Evolutionary conservation across 2,329 filamentous ascomycete species (phyloP), one percentile per base, ranked within the genome.

Genomic region (Aspergillus sergii): DNA sequence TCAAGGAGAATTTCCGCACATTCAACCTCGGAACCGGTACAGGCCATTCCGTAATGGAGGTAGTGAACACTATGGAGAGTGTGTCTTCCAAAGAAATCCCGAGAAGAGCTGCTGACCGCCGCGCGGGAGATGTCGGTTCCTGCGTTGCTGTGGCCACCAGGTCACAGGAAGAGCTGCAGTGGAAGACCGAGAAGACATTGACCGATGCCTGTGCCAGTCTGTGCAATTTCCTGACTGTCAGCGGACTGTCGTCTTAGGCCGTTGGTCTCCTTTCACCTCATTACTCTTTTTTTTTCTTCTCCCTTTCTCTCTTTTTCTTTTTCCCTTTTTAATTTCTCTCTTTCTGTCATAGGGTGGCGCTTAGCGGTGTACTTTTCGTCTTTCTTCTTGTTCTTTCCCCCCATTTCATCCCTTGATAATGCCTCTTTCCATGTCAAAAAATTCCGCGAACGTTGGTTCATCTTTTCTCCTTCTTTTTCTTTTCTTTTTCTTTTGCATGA

Each of bases 161-260:
- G 34, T 76, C 77, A 3, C 64, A 86, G 63, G 80, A 85, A 72
- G 89, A 91, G 76, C 80, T 91, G 53, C 73, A 77, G 61, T 80
- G 74, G 72, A 75, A 77, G 63, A 78, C 77, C 10, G 69, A 78
- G 54, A 78, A 78, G 67, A 71, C 75, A 7, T 60, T 79, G 61
- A 72, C 67, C 43, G 75, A 79, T 66, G 78, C 77, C 9, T 79
- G 78, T 61, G 62, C 66, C 48, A 78, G 75, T 60, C 74, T 79
- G 51, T 78, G 75, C 64, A 77, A 75, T 64, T 78, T 78, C 63
- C 61, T 78, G 45, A 64, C 73, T 58, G 69, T 76, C 41, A 77
- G 73, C 51, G 73, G 72, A 30, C 53, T 75, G 36, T 72, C 71
- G 28, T 70, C 69, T 34, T 71, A 60, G 34, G 30, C 21, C 41